Evolutionary conservation across 805 yeast species (phyloP).

Genomic region (Teunomyces tritomae): DNA sequence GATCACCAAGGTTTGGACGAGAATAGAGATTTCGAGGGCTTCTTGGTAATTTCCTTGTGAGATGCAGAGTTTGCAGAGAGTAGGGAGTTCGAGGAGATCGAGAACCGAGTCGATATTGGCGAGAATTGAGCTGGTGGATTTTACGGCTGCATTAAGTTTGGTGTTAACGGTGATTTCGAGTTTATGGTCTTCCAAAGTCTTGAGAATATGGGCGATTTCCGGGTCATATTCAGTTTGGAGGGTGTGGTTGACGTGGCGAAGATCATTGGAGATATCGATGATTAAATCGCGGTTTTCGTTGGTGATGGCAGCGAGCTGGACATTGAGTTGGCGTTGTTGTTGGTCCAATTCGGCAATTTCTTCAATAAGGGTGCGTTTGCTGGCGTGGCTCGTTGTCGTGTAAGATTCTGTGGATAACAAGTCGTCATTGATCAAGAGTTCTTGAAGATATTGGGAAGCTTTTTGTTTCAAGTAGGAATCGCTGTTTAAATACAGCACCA

Average conservation of each 20-base stretch:
- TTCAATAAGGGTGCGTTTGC: conserved; percentile 48
- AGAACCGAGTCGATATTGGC: conserved; percentile 67
- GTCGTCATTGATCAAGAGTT: conserved; percentile 48
- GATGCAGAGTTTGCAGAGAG: conserved; percentile 80
- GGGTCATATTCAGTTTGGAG: conserved; percentile 14
- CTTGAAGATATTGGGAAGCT: conserved; percentile 32
- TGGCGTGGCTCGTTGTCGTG: conserved; percentile 34
- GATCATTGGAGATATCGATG: conserved; percentile 36
- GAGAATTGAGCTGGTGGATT: conserved; percentile 37
- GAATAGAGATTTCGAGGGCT: conserved; percentile 78
- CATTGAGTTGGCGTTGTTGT: conserved; percentile 47
- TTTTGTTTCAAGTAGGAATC: conserved; percentile 16
- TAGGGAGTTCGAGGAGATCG: conserved; percentile 81
- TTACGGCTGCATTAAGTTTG: conserved; percentile 17
- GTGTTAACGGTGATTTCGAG: conserved; percentile 22
- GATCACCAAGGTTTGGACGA: conserved; percentile 63
- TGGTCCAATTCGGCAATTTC: conserved; percentile 75
- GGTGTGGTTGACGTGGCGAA: conserved; percentile 26
- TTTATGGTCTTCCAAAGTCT: conserved; percentile 9
- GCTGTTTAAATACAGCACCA: conserved; percentile 16
- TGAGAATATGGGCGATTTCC: conserved; percentile 14
- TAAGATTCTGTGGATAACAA: conserved; percentile 42
- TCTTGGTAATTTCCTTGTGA: conserved; percentile 84
- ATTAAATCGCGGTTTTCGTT: conserved; percentile 45
- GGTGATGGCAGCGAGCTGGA: conserved; percentile 41